A percentile compares a stretch with the other conserved stretches of the same genome.
phyloP scores from a whole-genome alignment of 2,329 filamentous ascomycete genomes.

The Colletotrichum plurivorum region DNA sequence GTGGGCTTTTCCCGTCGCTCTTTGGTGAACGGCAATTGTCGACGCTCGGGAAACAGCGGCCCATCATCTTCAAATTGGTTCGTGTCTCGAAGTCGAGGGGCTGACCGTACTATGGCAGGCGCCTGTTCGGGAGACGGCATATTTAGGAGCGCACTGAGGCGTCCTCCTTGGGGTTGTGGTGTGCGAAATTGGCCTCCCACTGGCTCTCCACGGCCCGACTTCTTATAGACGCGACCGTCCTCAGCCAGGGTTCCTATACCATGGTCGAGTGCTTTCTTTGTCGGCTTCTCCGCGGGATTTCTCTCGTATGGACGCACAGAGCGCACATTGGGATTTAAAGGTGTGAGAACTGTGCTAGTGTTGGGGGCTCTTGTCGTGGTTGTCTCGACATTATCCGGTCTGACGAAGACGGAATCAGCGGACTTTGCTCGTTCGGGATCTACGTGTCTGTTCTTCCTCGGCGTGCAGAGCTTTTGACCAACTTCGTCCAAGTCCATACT shows the following conservation, averaged over 20 bases:
- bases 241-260: slow-evolving; percentile 63
- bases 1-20: slow-evolving; percentile 34
- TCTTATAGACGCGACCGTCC: slow-evolving; percentile 57
- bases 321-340: slow-evolving; percentile 53
- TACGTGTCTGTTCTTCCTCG: slow-evolving; percentile 50
- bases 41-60: slow-evolving; percentile 54
- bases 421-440: slow-evolving; percentile 14
- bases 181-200: slow-evolving; percentile 36
- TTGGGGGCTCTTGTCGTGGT: slow-evolving; percentile 42
- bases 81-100: slow-evolving; percentile 43
- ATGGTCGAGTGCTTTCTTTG: slow-evolving; percentile 47
- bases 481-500: slow-evolving; percentile 73
- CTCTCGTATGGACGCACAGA: slow-evolving; percentile 43
- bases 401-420: slow-evolving; percentile 21
- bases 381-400: slow-evolving; percentile 31
- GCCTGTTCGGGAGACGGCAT: slow-evolving; percentile 44
- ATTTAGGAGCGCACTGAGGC: slow-evolving; percentile 53
- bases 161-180: slow-evolving; percentile 44
- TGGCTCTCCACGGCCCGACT: slow-evolving; percentile 30
- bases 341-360: slow-evolving; percentile 51
- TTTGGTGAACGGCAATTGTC: slow-evolving; percentile 58
- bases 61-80: slow-evolving; percentile 42
- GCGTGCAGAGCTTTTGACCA: slow-evolving; percentile 59
- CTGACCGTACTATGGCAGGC: slow-evolving; percentile 45
- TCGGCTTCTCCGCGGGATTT: slow-evolving; percentile 39